Evolutionary conservation across 2,329 filamentous ascomycete species (phyloP).

Genomic region (Pyrenophora tritici-repentis): DNA sequence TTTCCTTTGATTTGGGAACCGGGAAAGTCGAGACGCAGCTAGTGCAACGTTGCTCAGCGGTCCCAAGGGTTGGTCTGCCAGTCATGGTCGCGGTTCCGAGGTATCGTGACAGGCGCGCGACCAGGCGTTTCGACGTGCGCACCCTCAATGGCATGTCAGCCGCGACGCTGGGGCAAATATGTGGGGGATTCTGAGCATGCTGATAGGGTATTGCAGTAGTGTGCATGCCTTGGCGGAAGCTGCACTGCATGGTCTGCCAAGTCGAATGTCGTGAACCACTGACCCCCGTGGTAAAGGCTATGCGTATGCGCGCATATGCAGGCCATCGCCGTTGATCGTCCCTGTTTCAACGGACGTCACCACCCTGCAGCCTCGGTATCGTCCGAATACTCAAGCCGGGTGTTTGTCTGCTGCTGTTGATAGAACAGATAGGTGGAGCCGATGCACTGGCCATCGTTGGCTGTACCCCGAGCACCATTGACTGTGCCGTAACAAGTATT

Average conservation of each 20-base stretch:
- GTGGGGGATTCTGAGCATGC: slow-evolving; percentile 16
- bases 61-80: not conserved
- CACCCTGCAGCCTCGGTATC: not conserved
- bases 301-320: slow-evolving; percentile 5
- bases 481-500: not conserved
- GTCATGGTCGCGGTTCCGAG: not conserved
- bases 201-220: slow-evolving; percentile 22
- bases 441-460: not conserved
- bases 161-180: slow-evolving; percentile 9
- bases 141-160: slow-evolving; percentile 6
- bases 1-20: not conserved
- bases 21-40: slow-evolving; percentile 8
- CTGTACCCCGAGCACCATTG: not conserved
- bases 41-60: slow-evolving; percentile 1
- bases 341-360: not conserved
- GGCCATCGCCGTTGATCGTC: not conserved
- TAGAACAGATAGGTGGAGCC: not conserved
- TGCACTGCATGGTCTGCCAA: slow-evolving; percentile 11
- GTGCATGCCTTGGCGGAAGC: slow-evolving; percentile 18
- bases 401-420: not conserved
- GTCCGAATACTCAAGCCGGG: not conserved
- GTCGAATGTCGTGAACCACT: slow-evolving; percentile 10
- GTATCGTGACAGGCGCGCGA: slow-evolving; percentile 1
- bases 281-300: slow-evolving; percentile 13
- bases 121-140: slow-evolving; percentile 1